Percentiles rank a stretch among this genome's conserved stretches.
phyloP scores from a whole-genome alignment of 805 yeast genomes.

The Starmera amethionina region DNA sequence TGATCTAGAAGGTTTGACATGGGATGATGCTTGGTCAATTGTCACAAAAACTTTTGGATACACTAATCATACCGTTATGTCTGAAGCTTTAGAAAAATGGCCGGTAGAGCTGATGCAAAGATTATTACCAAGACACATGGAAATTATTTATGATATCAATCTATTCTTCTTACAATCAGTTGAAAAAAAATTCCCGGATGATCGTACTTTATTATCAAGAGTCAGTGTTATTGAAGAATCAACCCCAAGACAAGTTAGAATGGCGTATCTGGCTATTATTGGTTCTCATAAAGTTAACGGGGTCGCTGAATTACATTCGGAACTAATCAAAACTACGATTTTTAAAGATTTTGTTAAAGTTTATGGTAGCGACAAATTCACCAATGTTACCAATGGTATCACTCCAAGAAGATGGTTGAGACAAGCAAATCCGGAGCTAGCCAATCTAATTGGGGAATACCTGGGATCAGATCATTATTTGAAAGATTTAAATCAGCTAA shows the following conservation, averaged over 20 bases:
- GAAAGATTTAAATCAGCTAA: slow-evolving; percentile 57
- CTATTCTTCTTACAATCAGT: slow-evolving; percentile 68
- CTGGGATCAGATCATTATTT: slow-evolving; percentile 63
- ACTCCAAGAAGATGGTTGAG: slow-evolving; percentile 95
- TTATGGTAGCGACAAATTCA: slow-evolving; percentile 75
- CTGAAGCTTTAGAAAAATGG: slow-evolving; percentile 95
- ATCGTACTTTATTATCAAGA: slow-evolving; percentile 46
- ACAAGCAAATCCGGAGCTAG: slow-evolving; percentile 81
- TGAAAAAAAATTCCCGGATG: slow-evolving; percentile 67
- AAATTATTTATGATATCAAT: slow-evolving; percentile 82
- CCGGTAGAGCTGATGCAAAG: slow-evolving; percentile 73
- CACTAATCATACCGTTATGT: slow-evolving; percentile 92
- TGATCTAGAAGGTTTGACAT: slow-evolving; percentile 70
- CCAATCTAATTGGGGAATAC: slow-evolving; percentile 62
- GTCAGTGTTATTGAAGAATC: slow-evolving; percentile 85
- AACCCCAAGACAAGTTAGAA: slow-evolving; percentile 72
- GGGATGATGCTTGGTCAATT: slow-evolving; percentile 83
- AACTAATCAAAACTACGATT: slow-evolving; percentile 78
- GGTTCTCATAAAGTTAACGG: slow-evolving; percentile 94
- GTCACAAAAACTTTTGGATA: slow-evolving; percentile 78
- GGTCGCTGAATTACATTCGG: slow-evolving; percentile 92
- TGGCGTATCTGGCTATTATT: slow-evolving; percentile 86
- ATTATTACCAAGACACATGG: slow-evolving; percentile 83
- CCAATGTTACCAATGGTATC: slow-evolving; percentile 89
- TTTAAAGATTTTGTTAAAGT: slow-evolving; percentile 83